Percentiles rank a stretch among this genome's conserved stretches.
Evolutionary conservation across 495 filamentous ascomycete genomes (phyloP).

Genomic region (Aspergillus steynii): DNA sequence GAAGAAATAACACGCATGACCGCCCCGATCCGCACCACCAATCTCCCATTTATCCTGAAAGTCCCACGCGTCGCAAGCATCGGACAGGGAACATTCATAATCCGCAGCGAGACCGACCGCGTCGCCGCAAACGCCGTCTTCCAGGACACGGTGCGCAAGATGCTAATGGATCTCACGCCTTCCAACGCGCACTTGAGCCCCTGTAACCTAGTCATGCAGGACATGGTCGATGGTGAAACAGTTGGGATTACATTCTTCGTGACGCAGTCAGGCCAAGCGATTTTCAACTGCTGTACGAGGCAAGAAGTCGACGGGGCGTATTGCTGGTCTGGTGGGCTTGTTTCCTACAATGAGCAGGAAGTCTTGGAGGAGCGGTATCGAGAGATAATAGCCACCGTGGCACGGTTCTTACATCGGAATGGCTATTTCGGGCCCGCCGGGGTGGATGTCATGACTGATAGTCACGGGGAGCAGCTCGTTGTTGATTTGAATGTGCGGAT

Average conservation of each 20-base stretch:
- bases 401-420: conserved; percentile 1
- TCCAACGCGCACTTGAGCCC: conserved; percentile 7
- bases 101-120: conserved; percentile 6
- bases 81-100: conserved; percentile 10
- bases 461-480: conserved; percentile 1
- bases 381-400: background rate
- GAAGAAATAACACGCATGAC: conserved; percentile 5
- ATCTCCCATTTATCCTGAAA: conserved; percentile 13
- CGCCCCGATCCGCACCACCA: background rate
- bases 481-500: conserved; percentile 16
- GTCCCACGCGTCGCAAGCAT: conserved; percentile 4
- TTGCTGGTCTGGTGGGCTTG: conserved; percentile 7
- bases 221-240: conserved; percentile 2
- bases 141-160: background rate
- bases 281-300: conserved; percentile 3
- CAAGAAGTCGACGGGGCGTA: conserved; percentile 6
- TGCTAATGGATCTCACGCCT: background rate
- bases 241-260: conserved; percentile 12
- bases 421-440: conserved; percentile 14
- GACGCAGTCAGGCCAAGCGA: conserved; percentile 2
- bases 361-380: background rate
- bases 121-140: background rate
- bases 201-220: conserved; percentile 9
- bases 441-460: conserved; percentile 8
- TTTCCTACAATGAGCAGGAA: conserved; percentile 7